Percentiles rank a stretch among this genome's conserved stretches.
phyloP scores from a whole-genome alignment of 192 early-diverging fungal genomes.

The Coemansia sp. region DNA sequence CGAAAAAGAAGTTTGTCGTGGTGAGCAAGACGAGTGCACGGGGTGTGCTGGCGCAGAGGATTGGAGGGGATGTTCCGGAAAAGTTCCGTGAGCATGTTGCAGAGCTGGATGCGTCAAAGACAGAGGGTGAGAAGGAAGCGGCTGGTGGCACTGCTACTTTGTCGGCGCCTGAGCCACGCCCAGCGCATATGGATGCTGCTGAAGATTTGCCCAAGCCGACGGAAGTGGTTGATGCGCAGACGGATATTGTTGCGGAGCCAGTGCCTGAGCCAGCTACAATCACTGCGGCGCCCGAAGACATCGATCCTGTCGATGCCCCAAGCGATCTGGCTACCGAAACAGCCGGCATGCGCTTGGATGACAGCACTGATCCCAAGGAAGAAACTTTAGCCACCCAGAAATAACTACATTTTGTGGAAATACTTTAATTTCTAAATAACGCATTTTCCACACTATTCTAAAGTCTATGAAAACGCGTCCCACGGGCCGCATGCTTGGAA shows the following conservation, averaged over 20 bases:
- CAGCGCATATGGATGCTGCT: conserved; percentile 33
- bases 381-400: neutral
- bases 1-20: conserved; percentile 63
- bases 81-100: conserved; percentile 17
- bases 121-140: conserved; percentile 1
- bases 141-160: neutral
- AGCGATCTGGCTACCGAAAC: conserved; percentile 16
- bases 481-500: conserved; percentile 51
- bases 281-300: conserved; percentile 29
- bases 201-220: conserved; percentile 25
- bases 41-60: conserved; percentile 37
- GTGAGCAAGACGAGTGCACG: conserved; percentile 48
- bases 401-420: neutral
- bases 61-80: conserved; percentile 41
- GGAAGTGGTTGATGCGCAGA: conserved; percentile 3
- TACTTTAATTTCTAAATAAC: neutral
- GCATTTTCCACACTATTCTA: too few relatives aligned
- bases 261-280: conserved; percentile 9
- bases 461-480: conserved; percentile 36
- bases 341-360: conserved; percentile 27
- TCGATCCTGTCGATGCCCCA: neutral
- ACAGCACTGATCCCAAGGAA: conserved; percentile 9
- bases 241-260: neutral
- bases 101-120: neutral
- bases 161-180: conserved; percentile 15